A percentile compares a stretch with the other conserved stretches of the same genome.
These are phyloP conservation scores for Echeveria elegans DNA, from an alignment of 164 flowering plant genomes.

Conservation along the genomic window DNA sequence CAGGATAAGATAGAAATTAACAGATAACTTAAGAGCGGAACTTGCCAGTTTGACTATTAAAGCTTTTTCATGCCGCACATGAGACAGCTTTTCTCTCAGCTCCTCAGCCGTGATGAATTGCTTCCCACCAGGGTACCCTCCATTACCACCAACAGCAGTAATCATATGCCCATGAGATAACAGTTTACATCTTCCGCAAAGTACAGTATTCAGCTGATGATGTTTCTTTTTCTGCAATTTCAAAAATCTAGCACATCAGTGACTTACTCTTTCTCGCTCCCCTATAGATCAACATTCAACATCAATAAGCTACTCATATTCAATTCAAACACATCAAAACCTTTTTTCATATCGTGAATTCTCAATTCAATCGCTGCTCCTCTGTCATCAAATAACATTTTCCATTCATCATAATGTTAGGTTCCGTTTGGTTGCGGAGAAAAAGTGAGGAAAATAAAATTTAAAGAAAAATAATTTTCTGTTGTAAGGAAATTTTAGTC, in stretches of 20 bases:
- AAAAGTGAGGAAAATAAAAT: too few relatives aligned
- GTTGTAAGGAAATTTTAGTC: too few relatives aligned
- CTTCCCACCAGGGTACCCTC: slow-evolving; percentile 94
- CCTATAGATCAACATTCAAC: too few relatives aligned
- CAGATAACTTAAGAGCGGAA: neutral
- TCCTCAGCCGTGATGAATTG: slow-evolving; percentile 85
- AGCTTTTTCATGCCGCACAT: slow-evolving; percentile 70
- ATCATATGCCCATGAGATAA: slow-evolving; percentile 96
- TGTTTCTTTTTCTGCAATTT: slow-evolving; percentile 85
- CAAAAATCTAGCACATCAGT: slow-evolving; percentile 7
- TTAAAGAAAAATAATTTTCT: too few relatives aligned
- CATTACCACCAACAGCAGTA: slow-evolving; percentile 97
- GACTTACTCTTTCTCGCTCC: neutral
- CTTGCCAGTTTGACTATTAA: slow-evolving; percentile 82
- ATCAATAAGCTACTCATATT: too few relatives aligned
- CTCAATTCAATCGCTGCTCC: too few relatives aligned
- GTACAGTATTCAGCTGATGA: slow-evolving; percentile 68
- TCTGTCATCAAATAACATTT: too few relatives aligned
- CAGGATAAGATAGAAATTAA: neutral
- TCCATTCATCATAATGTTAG: too few relatives aligned
- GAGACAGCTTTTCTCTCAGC: slow-evolving; percentile 78
- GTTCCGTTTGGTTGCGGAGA: too few relatives aligned
- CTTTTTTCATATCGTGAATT: too few relatives aligned
- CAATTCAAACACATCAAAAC: neutral
- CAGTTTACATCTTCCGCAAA: slow-evolving; percentile 84